Evolutionary conservation across 2,329 filamentous ascomycete genomes (phyloP).

Genomic region (Escovopsis weberi): DNA sequence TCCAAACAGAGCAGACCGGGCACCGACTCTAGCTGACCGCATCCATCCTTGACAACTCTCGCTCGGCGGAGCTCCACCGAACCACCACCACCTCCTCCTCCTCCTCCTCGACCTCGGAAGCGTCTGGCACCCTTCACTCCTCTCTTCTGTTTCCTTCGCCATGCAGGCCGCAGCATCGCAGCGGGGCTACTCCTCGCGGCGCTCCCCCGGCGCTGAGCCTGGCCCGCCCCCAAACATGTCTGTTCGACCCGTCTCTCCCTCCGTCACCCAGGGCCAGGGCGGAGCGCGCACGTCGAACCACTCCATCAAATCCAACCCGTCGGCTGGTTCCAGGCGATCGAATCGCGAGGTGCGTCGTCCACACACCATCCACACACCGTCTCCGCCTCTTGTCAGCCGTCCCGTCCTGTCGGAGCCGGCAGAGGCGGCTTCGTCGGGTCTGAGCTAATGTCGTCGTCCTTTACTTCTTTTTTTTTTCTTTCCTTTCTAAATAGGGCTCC

Average conservation of each 20-base stretch:
- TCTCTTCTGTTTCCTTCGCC: background rate
- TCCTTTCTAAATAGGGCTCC: constrained; percentile 15
- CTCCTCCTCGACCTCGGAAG: too few relatives aligned
- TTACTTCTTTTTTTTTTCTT: too few relatives aligned
- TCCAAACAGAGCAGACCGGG: too few relatives aligned
- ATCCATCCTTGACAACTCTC: too few relatives aligned
- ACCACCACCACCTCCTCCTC: too few relatives aligned
- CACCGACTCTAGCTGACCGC: too few relatives aligned
- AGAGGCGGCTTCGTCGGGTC: background rate
- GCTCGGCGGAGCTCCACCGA: too few relatives aligned
- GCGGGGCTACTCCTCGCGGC: constrained; percentile 38
- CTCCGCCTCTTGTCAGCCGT: background rate
- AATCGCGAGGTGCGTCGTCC: constrained; percentile 20
- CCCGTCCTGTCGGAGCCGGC: background rate
- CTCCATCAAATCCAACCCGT: constrained; percentile 48
- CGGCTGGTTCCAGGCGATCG: constrained; percentile 16
- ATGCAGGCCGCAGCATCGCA: constrained; percentile 40
- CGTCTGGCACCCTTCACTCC: background rate
- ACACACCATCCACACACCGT: too few relatives aligned
- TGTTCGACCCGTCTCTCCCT: constrained; percentile 45
- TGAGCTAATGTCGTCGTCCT: background rate
- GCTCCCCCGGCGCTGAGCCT: constrained; percentile 48
- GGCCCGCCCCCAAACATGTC: constrained; percentile 42
- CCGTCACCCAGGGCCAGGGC: constrained; percentile 28
- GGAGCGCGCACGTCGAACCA: constrained; percentile 50